Conservation (phyloP, 495 filamentous ascomycete genomes). For the Neurospora sp. region DNA sequence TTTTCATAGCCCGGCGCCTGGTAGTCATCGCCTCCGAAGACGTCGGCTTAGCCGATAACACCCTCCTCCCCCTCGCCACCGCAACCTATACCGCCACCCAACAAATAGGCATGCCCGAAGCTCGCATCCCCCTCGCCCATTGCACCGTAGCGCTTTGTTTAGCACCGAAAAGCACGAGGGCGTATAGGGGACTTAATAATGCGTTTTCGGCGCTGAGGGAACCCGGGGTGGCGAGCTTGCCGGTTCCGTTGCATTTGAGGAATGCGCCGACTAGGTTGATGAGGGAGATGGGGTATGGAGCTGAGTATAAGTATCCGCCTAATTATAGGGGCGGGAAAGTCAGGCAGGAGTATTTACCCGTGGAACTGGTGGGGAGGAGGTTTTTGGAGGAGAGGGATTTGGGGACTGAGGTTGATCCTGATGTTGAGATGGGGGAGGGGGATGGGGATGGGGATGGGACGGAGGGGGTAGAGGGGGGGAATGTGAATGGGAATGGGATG, state of each 20-base stretch:
- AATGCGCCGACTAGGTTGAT: slow-evolving; percentile 89
- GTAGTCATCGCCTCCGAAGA: slow-evolving; percentile 89
- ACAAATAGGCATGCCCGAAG: slow-evolving; percentile 89
- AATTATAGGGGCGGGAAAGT: slow-evolving; percentile 79
- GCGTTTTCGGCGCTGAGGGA: slow-evolving; percentile 64
- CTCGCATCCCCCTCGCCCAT: slow-evolving; percentile 84
- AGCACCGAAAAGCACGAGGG: slow-evolving; percentile 75
- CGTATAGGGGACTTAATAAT: slow-evolving; percentile 74
- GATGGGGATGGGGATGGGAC: slow-evolving; percentile 1
- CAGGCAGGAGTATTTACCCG: slow-evolving; percentile 81
- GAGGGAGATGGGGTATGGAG: slow-evolving; percentile 85
- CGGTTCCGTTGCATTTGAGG: slow-evolving; percentile 77
- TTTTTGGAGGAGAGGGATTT: slow-evolving; percentile 82
- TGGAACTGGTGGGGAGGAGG: slow-evolving; percentile 50
- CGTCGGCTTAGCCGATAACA: slow-evolving; percentile 83
- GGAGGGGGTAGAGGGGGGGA: background rate
- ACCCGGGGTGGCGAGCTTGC: slow-evolving; percentile 66
- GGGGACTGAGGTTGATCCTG: slow-evolving; percentile 64
- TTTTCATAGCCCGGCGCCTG: slow-evolving; percentile 85
- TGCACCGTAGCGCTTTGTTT: slow-evolving; percentile 75
- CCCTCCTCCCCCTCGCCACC: slow-evolving; percentile 72
- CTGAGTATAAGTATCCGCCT: slow-evolving; percentile 94
- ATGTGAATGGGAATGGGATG: background rate
- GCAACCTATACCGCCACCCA: slow-evolving; percentile 77
- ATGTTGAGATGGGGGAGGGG: slow-evolving; percentile 26